Evolutionary conservation across 2,329 filamentous ascomycete species (phyloP).

Genomic region (Alternaria ethzedia): DNA sequence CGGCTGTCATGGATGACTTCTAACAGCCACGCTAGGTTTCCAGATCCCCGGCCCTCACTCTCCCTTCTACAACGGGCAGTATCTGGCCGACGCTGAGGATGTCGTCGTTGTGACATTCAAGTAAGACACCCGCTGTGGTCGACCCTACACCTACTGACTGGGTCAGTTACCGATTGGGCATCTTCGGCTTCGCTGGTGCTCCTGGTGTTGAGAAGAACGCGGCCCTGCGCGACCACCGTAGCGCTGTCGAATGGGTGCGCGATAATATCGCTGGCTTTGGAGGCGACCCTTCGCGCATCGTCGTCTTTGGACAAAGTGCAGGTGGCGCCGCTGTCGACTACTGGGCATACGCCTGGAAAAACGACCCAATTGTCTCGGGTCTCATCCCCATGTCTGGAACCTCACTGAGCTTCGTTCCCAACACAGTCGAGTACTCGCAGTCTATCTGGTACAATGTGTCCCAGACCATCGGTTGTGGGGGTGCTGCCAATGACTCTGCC

Average conservation of each 20-base stretch:
- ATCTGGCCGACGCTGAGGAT: conserved; percentile 34
- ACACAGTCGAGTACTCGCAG: conserved; percentile 33
- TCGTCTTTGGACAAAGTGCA: conserved; percentile 50
- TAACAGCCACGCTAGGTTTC: conserved; percentile 21
- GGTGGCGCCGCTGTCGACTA: conserved; percentile 54
- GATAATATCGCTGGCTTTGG: conserved; percentile 52
- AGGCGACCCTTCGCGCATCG: conserved; percentile 48
- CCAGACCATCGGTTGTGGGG: conserved; percentile 46
- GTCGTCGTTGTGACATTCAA: conserved; percentile 41
- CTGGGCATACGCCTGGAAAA: conserved; percentile 56
- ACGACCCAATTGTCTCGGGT: conserved; percentile 58
- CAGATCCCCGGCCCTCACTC: conserved; percentile 33
- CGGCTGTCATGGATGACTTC: neutral
- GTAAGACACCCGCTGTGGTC: conserved; percentile 6
- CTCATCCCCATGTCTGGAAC: conserved; percentile 59
- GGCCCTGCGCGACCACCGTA: conserved; percentile 40
- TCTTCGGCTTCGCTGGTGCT: conserved; percentile 50
- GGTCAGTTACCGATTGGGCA: conserved; percentile 45
- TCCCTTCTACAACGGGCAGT: conserved; percentile 37
- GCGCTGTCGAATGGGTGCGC: conserved; percentile 48
- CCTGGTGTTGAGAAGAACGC: conserved; percentile 45
- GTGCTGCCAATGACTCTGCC: conserved; percentile 23
- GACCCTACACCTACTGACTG: neutral
- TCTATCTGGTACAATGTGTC: conserved; percentile 48
- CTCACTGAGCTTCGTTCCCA: conserved; percentile 41